Evolutionary conservation across 148 eudicot species (phyloP), one percentile per base, ranked within the genome.

Genomic region (Amaranthus cruentus): DNA sequence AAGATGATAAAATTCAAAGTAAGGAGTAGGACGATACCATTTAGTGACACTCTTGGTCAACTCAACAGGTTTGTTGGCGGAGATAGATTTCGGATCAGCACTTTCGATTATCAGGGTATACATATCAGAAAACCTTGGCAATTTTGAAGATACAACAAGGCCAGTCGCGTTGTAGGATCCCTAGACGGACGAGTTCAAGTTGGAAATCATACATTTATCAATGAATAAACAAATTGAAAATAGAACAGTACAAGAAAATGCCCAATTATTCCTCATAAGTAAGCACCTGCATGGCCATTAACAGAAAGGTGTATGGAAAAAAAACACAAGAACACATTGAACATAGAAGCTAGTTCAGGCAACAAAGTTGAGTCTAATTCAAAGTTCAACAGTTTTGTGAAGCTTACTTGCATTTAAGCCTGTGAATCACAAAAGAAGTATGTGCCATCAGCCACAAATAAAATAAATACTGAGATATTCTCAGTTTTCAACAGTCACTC

Each of bases 61-160:
- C 68, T 94, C 93, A 57, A 94, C 97, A 2, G 96, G 83, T 74
- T 89, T 90, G 81, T 84, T 91, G 51, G 96, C 96, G 59, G 98
- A 88, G 57, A 91, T 83, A 28, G 98, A 91, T 61, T 88, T 73
- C 50, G 97, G 96, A 75, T 94, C 98, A 42, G 93, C 88, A 68
- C 97, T 91, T 70, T 87, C 96, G 74, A 94, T 81, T 38, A 84
- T 87, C 71, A 94, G 81, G 3, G 97, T 87, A 76, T 91, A 94
- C 88, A 81, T 73, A 64, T 93, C 98, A 18, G 95, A 89, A 81
- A 88, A 91, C 75, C 92, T 91, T 43, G 98, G 98, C 71, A 93
- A 79, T 83, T 91, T 91, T 56, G 98, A 93, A 69, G 95, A 91
- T 63, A 91, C 81, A 53, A 87, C 75, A 73, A 93, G 82, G 9